A percentile compares a stretch with the other conserved stretches of the same genome.
These are phyloP conservation scores for Tulasnella sp. DNA, from an alignment of 768 basidiomycete genomes.

Conservation along the genomic window DNA sequence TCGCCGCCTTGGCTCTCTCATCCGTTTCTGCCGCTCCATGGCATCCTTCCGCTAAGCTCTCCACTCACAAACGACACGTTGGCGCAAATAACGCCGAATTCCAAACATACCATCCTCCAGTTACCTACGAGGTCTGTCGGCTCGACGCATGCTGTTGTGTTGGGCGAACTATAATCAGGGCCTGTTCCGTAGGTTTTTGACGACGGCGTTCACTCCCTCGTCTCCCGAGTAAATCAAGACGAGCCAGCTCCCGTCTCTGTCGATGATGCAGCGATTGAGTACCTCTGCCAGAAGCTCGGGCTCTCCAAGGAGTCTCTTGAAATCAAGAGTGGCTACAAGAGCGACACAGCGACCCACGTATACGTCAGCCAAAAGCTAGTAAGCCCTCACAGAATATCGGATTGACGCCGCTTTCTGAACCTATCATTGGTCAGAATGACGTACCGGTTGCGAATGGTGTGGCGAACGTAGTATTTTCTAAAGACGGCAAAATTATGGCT, in stretches of 20 bases:
- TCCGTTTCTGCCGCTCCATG: background rate
- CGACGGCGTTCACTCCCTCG: background rate
- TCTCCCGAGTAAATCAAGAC: background rate
- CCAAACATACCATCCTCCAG: background rate
- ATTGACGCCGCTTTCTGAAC: background rate
- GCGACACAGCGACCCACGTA: constrained; percentile 7
- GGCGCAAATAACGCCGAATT: background rate
- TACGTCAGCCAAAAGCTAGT: constrained; percentile 14
- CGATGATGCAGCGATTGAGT: constrained; percentile 7
- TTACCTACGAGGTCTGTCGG: constrained; percentile 3
- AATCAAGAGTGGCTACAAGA: background rate
- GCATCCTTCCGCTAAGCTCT: background rate
- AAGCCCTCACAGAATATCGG: background rate
- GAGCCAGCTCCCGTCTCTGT: background rate
- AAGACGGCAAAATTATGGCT: constrained; percentile 10
- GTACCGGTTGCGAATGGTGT: constrained; percentile 14
- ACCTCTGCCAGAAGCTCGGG: constrained; percentile 8
- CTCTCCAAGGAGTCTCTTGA: background rate
- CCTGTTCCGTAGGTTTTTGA: background rate
- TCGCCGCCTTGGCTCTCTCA: background rate
- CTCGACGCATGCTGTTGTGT: background rate
- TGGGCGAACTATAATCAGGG: background rate
- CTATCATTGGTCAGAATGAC: constrained; percentile 8
- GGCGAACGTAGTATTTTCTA: constrained; percentile 11
- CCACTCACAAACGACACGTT: background rate